These are phyloP conservation scores for Lathyrus tuberosus DNA, from an alignment of 306 rosid genomes.

Conservation along the genomic window DNA sequence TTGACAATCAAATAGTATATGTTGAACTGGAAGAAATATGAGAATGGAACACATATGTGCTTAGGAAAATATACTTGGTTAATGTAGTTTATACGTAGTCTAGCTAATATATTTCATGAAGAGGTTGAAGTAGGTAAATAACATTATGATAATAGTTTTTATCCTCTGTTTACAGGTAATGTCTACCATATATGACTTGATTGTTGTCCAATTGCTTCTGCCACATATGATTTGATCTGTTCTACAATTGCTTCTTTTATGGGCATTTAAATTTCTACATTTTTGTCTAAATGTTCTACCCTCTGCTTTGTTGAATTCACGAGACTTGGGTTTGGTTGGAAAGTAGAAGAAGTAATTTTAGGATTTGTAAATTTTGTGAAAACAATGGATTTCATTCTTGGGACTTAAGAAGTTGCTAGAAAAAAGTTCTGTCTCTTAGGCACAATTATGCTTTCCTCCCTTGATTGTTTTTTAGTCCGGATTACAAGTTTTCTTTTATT, in stretches of 20 bases:
- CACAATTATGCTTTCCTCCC: neutral
- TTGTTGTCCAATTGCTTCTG: neutral
- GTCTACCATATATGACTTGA: neutral
- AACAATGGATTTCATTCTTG: neutral
- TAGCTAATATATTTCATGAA: neutral
- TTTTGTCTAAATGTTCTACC: slow-evolving; percentile 7
- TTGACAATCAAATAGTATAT: neutral
- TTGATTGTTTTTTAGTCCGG: neutral
- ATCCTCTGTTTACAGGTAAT: neutral
- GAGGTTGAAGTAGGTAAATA: slow-evolving; percentile 8
- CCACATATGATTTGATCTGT: slow-evolving; percentile 8
- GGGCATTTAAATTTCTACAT: neutral
- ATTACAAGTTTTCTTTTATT: slow-evolving; percentile 1
- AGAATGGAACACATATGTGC: slow-evolving; percentile 6
- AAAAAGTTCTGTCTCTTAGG: neutral
- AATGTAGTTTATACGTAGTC: neutral
- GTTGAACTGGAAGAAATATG: slow-evolving; percentile 2
- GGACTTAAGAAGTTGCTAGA: slow-evolving; percentile 2
- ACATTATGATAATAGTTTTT: neutral
- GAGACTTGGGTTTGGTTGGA: neutral
- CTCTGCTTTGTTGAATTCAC: slow-evolving; percentile 9
- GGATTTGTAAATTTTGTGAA: slow-evolving; percentile 10
- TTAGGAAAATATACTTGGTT: slow-evolving; percentile 1
- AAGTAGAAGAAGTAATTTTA: slow-evolving; percentile 3
- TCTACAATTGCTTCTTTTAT: slow-evolving; percentile 17